These are phyloP conservation scores for Sarocladiaceae sp. DNA, from an alignment of 2,329 filamentous ascomycete species.

Conservation along the genomic window DNA sequence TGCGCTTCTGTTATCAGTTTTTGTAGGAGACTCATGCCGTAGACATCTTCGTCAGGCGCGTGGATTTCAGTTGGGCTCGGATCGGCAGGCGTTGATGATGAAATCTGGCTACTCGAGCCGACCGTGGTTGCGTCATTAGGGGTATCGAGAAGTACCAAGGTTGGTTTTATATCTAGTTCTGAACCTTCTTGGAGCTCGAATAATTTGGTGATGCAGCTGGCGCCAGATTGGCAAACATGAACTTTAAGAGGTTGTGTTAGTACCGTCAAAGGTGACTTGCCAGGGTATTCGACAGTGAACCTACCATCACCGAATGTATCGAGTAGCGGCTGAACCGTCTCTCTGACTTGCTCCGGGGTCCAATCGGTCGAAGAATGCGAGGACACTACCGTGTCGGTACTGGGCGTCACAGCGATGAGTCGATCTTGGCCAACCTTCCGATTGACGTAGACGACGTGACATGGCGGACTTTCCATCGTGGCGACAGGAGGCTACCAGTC, in stretches of 20 bases:
- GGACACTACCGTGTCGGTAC: slow-evolving; percentile 12
- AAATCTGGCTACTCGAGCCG: slow-evolving; percentile 27
- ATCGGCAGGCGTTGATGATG: slow-evolving; percentile 39
- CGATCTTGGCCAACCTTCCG: slow-evolving; percentile 45
- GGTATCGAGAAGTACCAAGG: slow-evolving; percentile 53
- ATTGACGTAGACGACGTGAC: slow-evolving; percentile 59
- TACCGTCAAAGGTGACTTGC: not conserved
- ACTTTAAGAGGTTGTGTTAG: slow-evolving; percentile 31
- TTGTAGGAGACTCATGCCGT: slow-evolving; percentile 51
- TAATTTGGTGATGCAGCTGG: slow-evolving; percentile 48
- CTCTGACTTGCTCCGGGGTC: slow-evolving; percentile 35
- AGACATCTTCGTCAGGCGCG: slow-evolving; percentile 44
- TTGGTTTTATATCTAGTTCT: slow-evolving; percentile 49
- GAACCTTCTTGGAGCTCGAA: slow-evolving; percentile 49
- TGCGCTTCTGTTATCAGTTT: slow-evolving; percentile 56
- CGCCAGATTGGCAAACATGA: slow-evolving; percentile 49
- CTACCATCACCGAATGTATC: slow-evolving; percentile 52
- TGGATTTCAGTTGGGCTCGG: slow-evolving; percentile 34
- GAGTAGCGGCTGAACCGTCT: slow-evolving; percentile 46
- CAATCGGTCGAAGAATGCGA: slow-evolving; percentile 20
- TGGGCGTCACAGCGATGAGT: slow-evolving; percentile 27
- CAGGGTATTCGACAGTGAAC: slow-evolving; percentile 12
- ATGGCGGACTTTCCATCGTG: slow-evolving; percentile 54
- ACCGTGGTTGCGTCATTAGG: slow-evolving; percentile 23
- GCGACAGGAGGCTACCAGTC: slow-evolving; percentile 54